Percentiles rank a stretch among this genome's conserved stretches.
These are phyloP conservation scores for Candida frijolesensis DNA, from an alignment of 1,139 yeast species.

Conservation along the genomic window DNA sequence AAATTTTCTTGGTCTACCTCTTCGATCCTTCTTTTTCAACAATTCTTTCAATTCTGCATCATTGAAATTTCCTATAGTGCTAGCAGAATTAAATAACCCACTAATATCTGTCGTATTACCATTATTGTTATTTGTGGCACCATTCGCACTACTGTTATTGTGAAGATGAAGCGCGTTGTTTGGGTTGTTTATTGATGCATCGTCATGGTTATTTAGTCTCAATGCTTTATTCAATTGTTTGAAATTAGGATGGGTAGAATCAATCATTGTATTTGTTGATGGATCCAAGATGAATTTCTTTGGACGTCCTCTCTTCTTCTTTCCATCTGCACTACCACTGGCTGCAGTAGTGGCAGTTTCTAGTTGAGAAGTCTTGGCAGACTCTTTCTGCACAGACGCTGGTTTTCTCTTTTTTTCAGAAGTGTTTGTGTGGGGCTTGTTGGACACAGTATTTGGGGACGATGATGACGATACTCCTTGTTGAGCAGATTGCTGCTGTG, in stretches of 20 bases:
- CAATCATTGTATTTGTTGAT: conserved; percentile 43
- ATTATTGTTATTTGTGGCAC: conserved; percentile 2
- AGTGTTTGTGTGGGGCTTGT: no score
- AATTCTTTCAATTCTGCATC: conserved; percentile 43
- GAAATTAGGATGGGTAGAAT: conserved; percentile 47
- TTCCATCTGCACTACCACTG: conserved; percentile 16
- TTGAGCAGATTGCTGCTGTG: conserved; percentile 4
- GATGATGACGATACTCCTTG: no score
- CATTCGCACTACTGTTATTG: background rate
- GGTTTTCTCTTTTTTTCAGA: no score
- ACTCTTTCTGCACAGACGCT: no score
- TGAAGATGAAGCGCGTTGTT: no score
- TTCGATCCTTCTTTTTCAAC: conserved; percentile 42
- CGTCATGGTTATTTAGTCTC: conserved; percentile 22
- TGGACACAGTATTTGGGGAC: no score
- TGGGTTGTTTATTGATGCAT: background rate
- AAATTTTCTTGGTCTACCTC: conserved; percentile 57
- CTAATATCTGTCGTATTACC: conserved; percentile 6
- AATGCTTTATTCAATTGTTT: conserved; percentile 40
- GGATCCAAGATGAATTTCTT: conserved; percentile 47
- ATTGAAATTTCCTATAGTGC: conserved; percentile 32
- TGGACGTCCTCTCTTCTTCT: conserved; percentile 50
- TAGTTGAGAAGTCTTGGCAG: no score
- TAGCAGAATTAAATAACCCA: conserved; percentile 29
- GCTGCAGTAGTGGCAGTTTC: no score